Conservation (phyloP, 129 eudicot genomes). For the Flaveria sonorensis region DNA sequence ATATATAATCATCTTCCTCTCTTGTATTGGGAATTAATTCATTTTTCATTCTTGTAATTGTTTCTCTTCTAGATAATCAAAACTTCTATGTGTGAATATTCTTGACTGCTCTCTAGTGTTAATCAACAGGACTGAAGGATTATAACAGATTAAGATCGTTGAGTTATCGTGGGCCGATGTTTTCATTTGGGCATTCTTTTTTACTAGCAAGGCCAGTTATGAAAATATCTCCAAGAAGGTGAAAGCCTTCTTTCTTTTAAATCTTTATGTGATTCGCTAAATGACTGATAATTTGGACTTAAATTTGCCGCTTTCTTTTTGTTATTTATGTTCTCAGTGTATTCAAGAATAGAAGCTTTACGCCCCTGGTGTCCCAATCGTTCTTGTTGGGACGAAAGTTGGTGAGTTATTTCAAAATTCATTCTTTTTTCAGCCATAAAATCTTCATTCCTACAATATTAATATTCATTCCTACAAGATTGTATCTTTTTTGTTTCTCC, state of each 20-base stretch:
- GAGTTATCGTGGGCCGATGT: conserved; percentile 99
- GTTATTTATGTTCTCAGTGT: conserved; percentile 57
- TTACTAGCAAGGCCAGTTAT: conserved; percentile 97
- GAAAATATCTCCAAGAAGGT: conserved; percentile 97
- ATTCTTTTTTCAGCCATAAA: too few relatives aligned
- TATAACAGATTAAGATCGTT: conserved; percentile 96
- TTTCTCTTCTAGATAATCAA: too few relatives aligned
- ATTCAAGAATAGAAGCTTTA: conserved; percentile 95
- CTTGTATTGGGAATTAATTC: too few relatives aligned
- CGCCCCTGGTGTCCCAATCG: conserved; percentile 94
- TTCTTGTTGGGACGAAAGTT: conserved; percentile 98
- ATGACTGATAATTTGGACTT: conserved; percentile 5
- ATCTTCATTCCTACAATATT: too few relatives aligned
- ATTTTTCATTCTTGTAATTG: too few relatives aligned
- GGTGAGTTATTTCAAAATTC: conserved; percentile 51
- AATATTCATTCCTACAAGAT: background rate
- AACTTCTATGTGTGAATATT: too few relatives aligned
- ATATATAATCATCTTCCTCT: too few relatives aligned
- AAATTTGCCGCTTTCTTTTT: background rate
- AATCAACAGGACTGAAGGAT: conserved; percentile 75
- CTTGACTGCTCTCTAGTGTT: too few relatives aligned
- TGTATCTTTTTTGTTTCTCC: background rate
- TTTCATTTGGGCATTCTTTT: conserved; percentile 93
- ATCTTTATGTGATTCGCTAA: background rate
- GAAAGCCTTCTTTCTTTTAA: background rate